phyloP scores from a whole-genome alignment of 306 rosid genomes.

The Cicer judaicum region DNA sequence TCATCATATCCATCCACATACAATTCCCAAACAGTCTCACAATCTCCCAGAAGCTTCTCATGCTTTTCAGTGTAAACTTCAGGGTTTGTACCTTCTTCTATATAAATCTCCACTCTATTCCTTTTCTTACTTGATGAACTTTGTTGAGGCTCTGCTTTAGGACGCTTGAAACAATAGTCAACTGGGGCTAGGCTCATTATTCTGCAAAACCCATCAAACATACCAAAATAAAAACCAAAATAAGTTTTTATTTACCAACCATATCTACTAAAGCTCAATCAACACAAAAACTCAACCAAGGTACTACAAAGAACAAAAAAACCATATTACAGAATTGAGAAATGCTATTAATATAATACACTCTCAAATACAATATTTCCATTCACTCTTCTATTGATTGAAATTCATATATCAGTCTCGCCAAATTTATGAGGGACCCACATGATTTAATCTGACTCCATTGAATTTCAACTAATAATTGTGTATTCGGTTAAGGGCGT shows the following conservation, averaged over 20 bases:
- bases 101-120: slow-evolving; percentile 48
- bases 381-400: not conserved
- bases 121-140: slow-evolving; percentile 9
- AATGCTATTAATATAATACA: not conserved
- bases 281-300: slow-evolving; percentile 11
- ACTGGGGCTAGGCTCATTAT: slow-evolving; percentile 61
- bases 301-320: slow-evolving; percentile 5
- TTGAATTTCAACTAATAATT: not conserved
- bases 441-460: not conserved
- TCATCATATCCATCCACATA: slow-evolving; percentile 71
- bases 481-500: not conserved
- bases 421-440: not conserved
- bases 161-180: slow-evolving; percentile 45
- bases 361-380: not conserved
- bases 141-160: not conserved
- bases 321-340: not conserved
- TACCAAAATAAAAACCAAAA: not conserved
- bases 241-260: slow-evolving; percentile 1
- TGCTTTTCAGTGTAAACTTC: slow-evolving; percentile 79
- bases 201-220: slow-evolving; percentile 53
- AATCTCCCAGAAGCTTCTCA: slow-evolving; percentile 72
- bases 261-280: slow-evolving; percentile 14
- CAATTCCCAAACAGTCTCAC: slow-evolving; percentile 62
- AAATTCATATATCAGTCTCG: not conserved
- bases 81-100: slow-evolving; percentile 64